Evolutionary conservation across 257 asterid species (phyloP).

Genomic region (Fraxinus cuspidata): DNA sequence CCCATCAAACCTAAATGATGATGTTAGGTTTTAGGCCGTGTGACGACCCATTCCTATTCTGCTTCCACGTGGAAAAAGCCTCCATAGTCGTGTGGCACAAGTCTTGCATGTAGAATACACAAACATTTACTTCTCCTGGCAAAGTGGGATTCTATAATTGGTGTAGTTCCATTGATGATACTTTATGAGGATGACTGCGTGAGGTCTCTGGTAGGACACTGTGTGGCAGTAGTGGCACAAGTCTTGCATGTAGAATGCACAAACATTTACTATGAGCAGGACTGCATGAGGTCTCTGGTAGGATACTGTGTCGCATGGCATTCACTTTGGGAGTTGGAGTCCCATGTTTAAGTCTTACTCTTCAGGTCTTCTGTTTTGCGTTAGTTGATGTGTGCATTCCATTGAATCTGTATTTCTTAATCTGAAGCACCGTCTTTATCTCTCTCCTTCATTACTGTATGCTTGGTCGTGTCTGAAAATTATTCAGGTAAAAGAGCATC

Average conservation of each 20-base stretch:
- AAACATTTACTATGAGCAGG: not conserved
- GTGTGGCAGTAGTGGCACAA: not conserved
- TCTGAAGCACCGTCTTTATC: not conserved
- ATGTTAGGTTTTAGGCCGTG: not conserved
- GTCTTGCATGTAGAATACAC: not conserved
- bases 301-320: not conserved
- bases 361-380: no score
- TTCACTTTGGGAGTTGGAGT: not conserved
- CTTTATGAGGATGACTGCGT: not conserved
- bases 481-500: constrained; percentile 71
- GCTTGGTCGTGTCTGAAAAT: not conserved
- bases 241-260: not conserved
- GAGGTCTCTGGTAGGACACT: not conserved
- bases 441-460: not conserved
- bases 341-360: no score
- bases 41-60: not conserved
- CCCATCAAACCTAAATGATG: not conserved
- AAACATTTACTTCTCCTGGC: not conserved
- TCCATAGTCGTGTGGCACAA: not conserved
- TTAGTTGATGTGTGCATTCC: no score
- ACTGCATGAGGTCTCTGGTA: not conserved
- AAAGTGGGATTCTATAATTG: not conserved
- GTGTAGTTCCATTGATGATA: not conserved
- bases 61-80: not conserved
- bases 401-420: no score